Evolutionary conservation across 129 eudicot genomes (phyloP).

Genomic region (Logfia minima): DNA sequence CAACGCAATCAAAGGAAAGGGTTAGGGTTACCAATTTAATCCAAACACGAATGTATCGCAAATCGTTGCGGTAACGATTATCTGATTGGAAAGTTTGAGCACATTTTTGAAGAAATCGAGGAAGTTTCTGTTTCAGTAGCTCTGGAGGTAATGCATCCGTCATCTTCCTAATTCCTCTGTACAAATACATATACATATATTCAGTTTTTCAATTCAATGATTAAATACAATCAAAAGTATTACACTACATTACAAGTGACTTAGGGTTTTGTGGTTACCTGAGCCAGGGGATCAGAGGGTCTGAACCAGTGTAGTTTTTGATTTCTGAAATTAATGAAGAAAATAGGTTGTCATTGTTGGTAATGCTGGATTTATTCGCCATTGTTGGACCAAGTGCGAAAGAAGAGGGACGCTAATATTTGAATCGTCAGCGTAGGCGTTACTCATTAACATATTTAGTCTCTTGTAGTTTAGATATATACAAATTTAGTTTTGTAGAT

Average conservation of each 20-base stretch:
- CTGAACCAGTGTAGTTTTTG: conserved; percentile 67
- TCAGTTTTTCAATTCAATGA: not conserved
- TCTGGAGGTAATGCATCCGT: conserved; percentile 54
- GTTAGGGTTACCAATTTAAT: conserved; percentile 64
- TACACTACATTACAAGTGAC: not conserved
- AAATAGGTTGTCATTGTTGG: conserved; percentile 49
- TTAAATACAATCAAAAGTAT: not conserved
- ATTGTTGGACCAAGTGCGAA: conserved; percentile 34
- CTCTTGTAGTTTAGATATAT: not conserved
- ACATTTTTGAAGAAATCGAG: conserved; percentile 91
- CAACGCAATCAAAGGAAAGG: not conserved
- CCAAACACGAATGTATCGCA: conserved; percentile 90
- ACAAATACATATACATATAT: not conserved
- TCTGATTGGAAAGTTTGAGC: conserved; percentile 63
- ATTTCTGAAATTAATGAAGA: conserved; percentile 68
- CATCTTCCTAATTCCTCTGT: conserved; percentile 75
- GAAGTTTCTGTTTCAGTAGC: conserved; percentile 78
- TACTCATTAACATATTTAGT: not conserved
- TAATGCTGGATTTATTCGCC: conserved; percentile 36
- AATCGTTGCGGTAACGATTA: conserved; percentile 63
- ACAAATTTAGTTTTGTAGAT: not conserved
- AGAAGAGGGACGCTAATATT: conserved; percentile 25
- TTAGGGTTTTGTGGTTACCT: conserved; percentile 46
- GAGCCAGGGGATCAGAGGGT: conserved; percentile 96
- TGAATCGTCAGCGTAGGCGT: conserved; percentile 38